Evolutionary conservation across 2,329 filamentous ascomycete genomes (phyloP).

Genomic region (Niveomyces coronatus): DNA sequence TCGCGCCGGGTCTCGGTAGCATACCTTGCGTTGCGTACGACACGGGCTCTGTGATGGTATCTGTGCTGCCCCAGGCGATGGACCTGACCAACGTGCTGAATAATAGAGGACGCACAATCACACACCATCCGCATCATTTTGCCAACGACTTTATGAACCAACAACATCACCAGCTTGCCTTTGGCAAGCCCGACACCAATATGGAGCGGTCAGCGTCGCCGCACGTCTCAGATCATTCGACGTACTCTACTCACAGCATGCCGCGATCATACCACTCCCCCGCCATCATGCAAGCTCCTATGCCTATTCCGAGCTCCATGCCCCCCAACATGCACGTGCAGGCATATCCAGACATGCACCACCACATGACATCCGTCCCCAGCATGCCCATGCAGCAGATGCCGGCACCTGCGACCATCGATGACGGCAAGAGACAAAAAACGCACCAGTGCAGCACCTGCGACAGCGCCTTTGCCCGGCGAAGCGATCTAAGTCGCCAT

Average conservation of each 20-base stretch:
- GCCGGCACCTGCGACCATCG: slow-evolving; percentile 17
- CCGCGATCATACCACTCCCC: slow-evolving; percentile 44
- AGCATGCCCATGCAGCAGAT: slow-evolving; percentile 30
- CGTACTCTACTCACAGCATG: slow-evolving; percentile 41
- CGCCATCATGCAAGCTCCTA: slow-evolving; percentile 38
- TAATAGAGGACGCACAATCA: slow-evolving; percentile 31
- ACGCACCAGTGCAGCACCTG: slow-evolving; percentile 86
- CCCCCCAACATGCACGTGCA: slow-evolving; percentile 33
- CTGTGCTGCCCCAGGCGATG: slow-evolving; percentile 39
- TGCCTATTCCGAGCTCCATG: slow-evolving; percentile 36
- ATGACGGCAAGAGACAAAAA: slow-evolving; percentile 36
- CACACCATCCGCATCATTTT: slow-evolving; percentile 21
- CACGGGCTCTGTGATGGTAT: slow-evolving; percentile 22
- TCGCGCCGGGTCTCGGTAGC: slow-evolving; percentile 3
- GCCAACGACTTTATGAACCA: slow-evolving; percentile 22
- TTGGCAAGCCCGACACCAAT: slow-evolving; percentile 26
- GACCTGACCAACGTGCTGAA: slow-evolving; percentile 44
- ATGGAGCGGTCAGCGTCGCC: slow-evolving; percentile 48
- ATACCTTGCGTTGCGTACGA: slow-evolving; percentile 9
- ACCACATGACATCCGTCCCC: slow-evolving; percentile 25
- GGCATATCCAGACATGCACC: slow-evolving; percentile 26
- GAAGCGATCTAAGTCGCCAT: slow-evolving; percentile 89
- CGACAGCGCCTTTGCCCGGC: slow-evolving; percentile 80
- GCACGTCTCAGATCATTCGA: slow-evolving; percentile 49
- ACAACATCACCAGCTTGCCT: slow-evolving; percentile 20